These are phyloP conservation scores for Nidularia pulvinata DNA, from an alignment of 768 basidiomycete species.

Conservation along the genomic window DNA sequence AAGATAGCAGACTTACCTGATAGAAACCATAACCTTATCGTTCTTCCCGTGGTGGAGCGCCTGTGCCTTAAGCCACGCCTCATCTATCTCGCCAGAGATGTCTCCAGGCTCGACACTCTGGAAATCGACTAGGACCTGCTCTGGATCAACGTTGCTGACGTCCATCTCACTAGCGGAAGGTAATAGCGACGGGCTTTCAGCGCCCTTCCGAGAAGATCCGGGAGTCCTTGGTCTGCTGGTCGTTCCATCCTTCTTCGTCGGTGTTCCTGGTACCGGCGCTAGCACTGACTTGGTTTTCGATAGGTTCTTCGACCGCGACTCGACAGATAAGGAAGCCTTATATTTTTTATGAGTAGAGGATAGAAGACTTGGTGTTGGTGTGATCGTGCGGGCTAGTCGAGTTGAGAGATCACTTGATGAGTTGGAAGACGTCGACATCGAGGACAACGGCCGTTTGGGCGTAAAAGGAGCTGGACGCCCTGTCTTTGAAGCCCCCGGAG, in stretches of 20 bases:
- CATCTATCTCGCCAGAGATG: constrained; percentile 69
- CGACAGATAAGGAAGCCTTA: constrained; percentile 59
- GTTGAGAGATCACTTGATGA: constrained; percentile 3
- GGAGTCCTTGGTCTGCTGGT: constrained; percentile 50
- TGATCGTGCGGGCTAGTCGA: constrained; percentile 11
- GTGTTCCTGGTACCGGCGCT: background rate
- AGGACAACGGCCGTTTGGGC: constrained; percentile 49
- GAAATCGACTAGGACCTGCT: constrained; percentile 77
- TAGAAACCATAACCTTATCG: constrained; percentile 86
- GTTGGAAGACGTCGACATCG: constrained; percentile 19
- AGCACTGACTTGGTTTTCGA: constrained; percentile 12
- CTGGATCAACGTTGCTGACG: constrained; percentile 69
- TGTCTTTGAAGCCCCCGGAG: constrained; percentile 31
- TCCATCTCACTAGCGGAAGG: constrained; percentile 69
- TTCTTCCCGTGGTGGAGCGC: constrained; percentile 61
- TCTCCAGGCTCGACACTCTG: constrained; percentile 71
- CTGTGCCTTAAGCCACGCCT: constrained; percentile 41
- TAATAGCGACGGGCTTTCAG: constrained; percentile 47
- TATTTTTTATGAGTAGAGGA: constrained; percentile 62
- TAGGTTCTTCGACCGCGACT: constrained; percentile 24
- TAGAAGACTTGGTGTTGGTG: constrained; percentile 24
- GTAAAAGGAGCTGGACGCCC: constrained; percentile 48
- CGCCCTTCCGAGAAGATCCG: constrained; percentile 44
- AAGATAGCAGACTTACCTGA: constrained; percentile 47
- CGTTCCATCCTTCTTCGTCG: constrained; percentile 22